phyloP scores from a whole-genome alignment of 495 filamentous ascomycete species.

The Penicillium bialowiezense region DNA sequence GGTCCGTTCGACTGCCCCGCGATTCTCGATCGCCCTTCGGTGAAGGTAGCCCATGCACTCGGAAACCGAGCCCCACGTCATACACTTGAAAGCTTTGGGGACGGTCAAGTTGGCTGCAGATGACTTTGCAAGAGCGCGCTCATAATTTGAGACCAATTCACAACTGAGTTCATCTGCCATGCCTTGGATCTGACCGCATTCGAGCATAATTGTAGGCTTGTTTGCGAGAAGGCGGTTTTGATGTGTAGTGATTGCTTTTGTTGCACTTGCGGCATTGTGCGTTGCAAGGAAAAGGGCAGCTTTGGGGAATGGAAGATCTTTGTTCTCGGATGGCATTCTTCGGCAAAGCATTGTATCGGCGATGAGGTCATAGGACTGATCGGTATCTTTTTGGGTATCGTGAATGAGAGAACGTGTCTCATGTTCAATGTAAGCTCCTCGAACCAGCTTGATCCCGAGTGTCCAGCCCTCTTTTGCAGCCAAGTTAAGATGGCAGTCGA shows the following conservation, averaged over 20 bases:
- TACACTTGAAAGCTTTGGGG: constrained; percentile 35
- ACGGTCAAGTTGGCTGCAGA: constrained; percentile 14
- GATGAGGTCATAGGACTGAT: constrained; percentile 39
- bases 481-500: constrained; percentile 28
- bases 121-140: constrained; percentile 13
- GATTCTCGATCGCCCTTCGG: constrained; percentile 36
- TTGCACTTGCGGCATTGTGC: constrained; percentile 34
- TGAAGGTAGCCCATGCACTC: constrained; percentile 40
- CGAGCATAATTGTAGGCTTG: constrained; percentile 25
- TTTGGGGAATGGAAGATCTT: constrained; percentile 24
- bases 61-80: constrained; percentile 33
- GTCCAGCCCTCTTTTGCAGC: constrained; percentile 32
- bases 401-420: constrained; percentile 39
- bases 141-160: constrained; percentile 26
- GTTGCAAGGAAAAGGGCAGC: constrained; percentile 39
- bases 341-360: constrained; percentile 28
- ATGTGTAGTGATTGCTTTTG: constrained; percentile 29
- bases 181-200: constrained; percentile 62
- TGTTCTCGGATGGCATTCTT: constrained; percentile 11
- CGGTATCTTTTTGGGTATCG: constrained; percentile 40
- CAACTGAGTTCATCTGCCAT: constrained; percentile 40
- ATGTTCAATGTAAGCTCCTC: constrained; percentile 40
- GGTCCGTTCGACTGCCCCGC: constrained; percentile 30
- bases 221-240: constrained; percentile 17
- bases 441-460: constrained; percentile 38